Evolutionary conservation across 495 filamentous ascomycete genomes (phyloP).

Genomic region (Pyrenula aspistea): DNA sequence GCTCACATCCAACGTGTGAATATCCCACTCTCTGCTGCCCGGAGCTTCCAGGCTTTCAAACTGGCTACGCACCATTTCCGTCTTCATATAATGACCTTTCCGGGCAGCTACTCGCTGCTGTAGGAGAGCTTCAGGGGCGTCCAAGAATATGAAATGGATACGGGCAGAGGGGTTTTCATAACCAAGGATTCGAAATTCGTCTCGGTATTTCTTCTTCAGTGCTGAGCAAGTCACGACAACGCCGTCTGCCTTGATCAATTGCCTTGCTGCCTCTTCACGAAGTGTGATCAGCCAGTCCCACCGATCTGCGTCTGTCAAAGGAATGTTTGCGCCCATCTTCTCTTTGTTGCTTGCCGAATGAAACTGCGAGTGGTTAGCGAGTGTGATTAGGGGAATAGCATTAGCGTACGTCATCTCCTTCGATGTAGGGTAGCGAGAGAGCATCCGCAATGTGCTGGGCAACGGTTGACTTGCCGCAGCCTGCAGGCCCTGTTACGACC

Average conservation of each 20-base stretch:
- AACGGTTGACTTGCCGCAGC: constrained; percentile 92
- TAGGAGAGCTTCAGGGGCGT: constrained; percentile 60
- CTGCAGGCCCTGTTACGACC: constrained; percentile 94
- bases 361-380: constrained; percentile 41
- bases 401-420: constrained; percentile 83
- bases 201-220: constrained; percentile 92
- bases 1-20: constrained; percentile 70
- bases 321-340: constrained; percentile 82
- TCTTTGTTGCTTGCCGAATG: constrained; percentile 77
- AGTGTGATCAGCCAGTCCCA: constrained; percentile 96
- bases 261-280: constrained; percentile 63
- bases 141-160: constrained; percentile 89
- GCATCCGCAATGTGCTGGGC: constrained; percentile 62
- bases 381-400: neutral
- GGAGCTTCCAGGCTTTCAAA: constrained; percentile 78
- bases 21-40: constrained; percentile 64
- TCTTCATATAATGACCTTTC: constrained; percentile 91
- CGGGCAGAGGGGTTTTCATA: constrained; percentile 64
- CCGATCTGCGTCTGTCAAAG: constrained; percentile 87
- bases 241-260: constrained; percentile 51
- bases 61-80: constrained; percentile 92
- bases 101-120: constrained; percentile 60
- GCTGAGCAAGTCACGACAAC: constrained; percentile 95
- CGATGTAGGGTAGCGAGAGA: constrained; percentile 71
- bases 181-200: constrained; percentile 84